These are phyloP conservation scores for Tetramitus jugosus DNA, from an alignment of 208 protist genomes.

Conservation along the genomic window DNA sequence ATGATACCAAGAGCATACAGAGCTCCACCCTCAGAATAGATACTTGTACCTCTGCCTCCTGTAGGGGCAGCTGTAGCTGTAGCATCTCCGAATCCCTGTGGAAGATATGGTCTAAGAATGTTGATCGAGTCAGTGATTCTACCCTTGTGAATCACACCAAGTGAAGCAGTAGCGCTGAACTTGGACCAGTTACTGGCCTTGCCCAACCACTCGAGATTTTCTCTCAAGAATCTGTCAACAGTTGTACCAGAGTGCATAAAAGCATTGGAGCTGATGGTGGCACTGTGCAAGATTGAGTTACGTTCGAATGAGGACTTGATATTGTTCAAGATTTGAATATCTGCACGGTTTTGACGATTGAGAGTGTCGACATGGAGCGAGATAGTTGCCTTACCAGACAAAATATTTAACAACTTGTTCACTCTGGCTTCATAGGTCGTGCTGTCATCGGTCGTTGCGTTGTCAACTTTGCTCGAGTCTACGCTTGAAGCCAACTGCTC, in stretches of 20 bases:
- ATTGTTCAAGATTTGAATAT: constrained; percentile 84
- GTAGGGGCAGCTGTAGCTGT: not conserved
- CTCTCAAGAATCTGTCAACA: constrained; percentile 90
- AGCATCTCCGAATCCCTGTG: constrained; percentile 31
- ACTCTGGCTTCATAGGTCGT: not conserved
- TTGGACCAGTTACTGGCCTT: constrained; percentile 92
- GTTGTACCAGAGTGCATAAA: constrained; percentile 97
- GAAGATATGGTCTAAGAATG: constrained; percentile 84
- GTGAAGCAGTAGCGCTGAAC: constrained; percentile 86
- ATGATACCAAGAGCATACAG: constrained; percentile 97
- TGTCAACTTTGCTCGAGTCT: not conserved
- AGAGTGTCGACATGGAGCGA: constrained; percentile 88
- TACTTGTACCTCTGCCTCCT: constrained; percentile 46
- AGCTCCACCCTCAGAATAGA: constrained; percentile 89
- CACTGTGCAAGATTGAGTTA: constrained; percentile 58
- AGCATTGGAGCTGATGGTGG: constrained; percentile 85
- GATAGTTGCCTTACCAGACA: constrained; percentile 69
- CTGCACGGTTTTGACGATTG: constrained; percentile 79
- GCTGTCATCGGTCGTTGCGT: not conserved
- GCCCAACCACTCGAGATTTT: constrained; percentile 92
- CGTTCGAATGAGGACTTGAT: constrained; percentile 77
- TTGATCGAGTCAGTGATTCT: constrained; percentile 72
- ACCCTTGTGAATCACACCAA: constrained; percentile 93
- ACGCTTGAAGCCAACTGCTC: constrained; percentile 39
- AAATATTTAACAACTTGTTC: constrained; percentile 37